These are phyloP conservation scores for Candida arabinofermentans DNA, from an alignment of 805 yeast species.

Conservation along the genomic window DNA sequence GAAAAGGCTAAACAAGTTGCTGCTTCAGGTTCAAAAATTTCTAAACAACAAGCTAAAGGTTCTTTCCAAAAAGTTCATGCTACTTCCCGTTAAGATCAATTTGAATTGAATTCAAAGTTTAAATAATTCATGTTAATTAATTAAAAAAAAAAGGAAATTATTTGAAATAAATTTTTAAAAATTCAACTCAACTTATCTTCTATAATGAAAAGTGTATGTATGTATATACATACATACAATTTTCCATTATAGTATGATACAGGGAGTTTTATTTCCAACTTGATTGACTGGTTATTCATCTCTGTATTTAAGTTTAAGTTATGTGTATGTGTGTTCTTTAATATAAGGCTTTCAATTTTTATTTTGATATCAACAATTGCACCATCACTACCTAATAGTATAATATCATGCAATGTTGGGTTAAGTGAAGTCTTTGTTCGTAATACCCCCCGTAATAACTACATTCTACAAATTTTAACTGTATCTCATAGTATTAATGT, in stretches of 20 bases:
- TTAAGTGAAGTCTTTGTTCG: too few relatives aligned
- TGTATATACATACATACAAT: too few relatives aligned
- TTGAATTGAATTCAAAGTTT: not conserved
- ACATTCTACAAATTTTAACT: too few relatives aligned
- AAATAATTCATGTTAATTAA: not conserved
- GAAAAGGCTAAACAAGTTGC: constrained; percentile 82
- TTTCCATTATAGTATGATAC: too few relatives aligned
- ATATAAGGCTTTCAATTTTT: not conserved
- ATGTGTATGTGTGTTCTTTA: constrained; percentile 1
- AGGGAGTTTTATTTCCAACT: too few relatives aligned
- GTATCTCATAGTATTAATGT: too few relatives aligned
- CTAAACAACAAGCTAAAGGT: constrained; percentile 97
- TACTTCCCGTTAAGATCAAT: constrained; percentile 80
- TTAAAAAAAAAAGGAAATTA: not conserved
- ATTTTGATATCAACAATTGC: not conserved
- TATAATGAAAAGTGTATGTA: too few relatives aligned
- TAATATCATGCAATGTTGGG: too few relatives aligned
- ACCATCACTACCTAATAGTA: too few relatives aligned
- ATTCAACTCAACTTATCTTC: too few relatives aligned
- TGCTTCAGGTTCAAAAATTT: constrained; percentile 68
- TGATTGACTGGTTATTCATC: too few relatives aligned
- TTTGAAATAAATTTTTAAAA: not conserved
- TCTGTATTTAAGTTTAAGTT: not conserved
- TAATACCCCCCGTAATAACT: too few relatives aligned
- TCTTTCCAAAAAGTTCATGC: constrained; percentile 96